phyloP scores from a whole-genome alignment of 352 stramenopile genomes.

The Pythium scleroteichum region DNA sequence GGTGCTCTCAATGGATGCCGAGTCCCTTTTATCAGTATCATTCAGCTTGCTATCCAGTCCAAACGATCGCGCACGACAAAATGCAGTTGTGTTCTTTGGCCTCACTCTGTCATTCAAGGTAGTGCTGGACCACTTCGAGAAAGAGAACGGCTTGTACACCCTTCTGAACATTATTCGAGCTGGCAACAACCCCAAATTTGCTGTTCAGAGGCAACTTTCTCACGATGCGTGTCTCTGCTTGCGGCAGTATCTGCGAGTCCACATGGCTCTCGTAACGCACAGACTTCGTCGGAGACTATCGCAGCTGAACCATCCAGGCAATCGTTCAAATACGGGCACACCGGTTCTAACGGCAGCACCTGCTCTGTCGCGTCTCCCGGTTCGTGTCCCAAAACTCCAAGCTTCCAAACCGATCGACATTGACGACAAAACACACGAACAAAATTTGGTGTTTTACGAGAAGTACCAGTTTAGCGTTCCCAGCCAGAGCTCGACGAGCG shows the following conservation, averaged over 20 bases:
- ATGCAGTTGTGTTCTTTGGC: slow-evolving; percentile 84
- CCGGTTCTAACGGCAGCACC: slow-evolving; percentile 56
- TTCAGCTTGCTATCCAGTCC: slow-evolving; percentile 71
- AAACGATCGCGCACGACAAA: slow-evolving; percentile 79
- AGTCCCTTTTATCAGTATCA: slow-evolving; percentile 60
- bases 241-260: slow-evolving; percentile 81
- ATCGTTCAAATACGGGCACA: slow-evolving; percentile 34
- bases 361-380: slow-evolving; percentile 56
- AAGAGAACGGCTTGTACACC: slow-evolving; percentile 81
- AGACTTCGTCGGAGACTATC: slow-evolving; percentile 62
- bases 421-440: slow-evolving; percentile 83
- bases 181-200: slow-evolving; percentile 73
- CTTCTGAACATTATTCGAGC: slow-evolving; percentile 85
- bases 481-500: slow-evolving; percentile 36
- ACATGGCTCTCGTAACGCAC: slow-evolving; percentile 76
- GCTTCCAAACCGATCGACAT: slow-evolving; percentile 79
- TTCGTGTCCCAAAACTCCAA: slow-evolving; percentile 70
- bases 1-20: slow-evolving; percentile 53
- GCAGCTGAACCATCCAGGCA: slow-evolving; percentile 59
- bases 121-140: slow-evolving; percentile 85
- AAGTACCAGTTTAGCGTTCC: slow-evolving; percentile 78
- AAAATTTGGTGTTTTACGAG: slow-evolving; percentile 83
- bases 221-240: slow-evolving; percentile 85
- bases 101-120: slow-evolving; percentile 78
- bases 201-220: slow-evolving; percentile 74